Evolutionary conservation across 179 eudicot species (phyloP), one percentile per base, ranked within the genome.

Genomic region (Beta corolliflora): DNA sequence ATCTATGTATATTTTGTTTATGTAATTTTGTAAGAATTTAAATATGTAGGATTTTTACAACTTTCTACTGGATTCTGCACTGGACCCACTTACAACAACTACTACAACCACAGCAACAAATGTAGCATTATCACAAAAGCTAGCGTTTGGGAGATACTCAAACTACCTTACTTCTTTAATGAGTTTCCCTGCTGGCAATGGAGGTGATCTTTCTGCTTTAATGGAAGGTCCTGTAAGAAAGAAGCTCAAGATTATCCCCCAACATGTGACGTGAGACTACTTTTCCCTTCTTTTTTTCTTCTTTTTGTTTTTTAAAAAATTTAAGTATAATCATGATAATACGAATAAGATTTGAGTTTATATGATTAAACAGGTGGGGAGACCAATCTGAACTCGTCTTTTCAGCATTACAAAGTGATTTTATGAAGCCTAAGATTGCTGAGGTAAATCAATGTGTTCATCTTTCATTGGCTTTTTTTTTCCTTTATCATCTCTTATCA

Each of bases 351-450:
- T 21, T 6, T 6, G 5, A 36, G 16, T 16, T 75, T 5, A 69
- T 70, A 61, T 23, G 59, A 54, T 18, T 25, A 53, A 21, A 55
- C 64, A 95, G 99, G 71, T 95, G 98, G 98, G 94, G 94, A 75
- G 92, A 89, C 63, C 95, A 92, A 78, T 69, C 88, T 9, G 91
- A 71, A 55, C 81, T 77, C n/a, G 98, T 94, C 72, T 94, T 94
- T 77, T 9, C n/a, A 0, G 84, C 90, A 21, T 76, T 93, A 2
- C 69, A 73, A 67, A 88, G 88, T 7, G 99, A 95, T 85, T 94
- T 95, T 82, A 95, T 95, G 99, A 95, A 84, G 85, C 91, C 99
- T 72, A 89, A 94, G 87, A 90, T 92, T 45, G 70, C 84, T 52
- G 98, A 95, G 95, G 99, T 95, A 86, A 71, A 41, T 45, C 8